Conservation (phyloP, 2,329 filamentous ascomycete species). For the Fonsecaea multimorphosa region DNA sequence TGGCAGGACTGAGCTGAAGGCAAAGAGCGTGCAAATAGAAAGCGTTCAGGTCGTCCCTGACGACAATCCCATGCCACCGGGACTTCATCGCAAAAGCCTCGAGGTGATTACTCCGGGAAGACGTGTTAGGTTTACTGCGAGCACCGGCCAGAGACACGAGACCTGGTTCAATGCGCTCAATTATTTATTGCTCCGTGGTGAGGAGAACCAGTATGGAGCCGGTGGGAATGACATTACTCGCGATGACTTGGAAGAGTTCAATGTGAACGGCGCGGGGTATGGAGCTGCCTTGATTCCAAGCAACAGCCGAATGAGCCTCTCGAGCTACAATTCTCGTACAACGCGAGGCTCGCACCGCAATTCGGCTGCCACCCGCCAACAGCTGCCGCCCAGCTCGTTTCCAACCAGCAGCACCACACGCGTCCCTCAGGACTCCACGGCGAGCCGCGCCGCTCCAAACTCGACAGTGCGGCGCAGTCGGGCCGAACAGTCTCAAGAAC, state of each 20-base stretch:
- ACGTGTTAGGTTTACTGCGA: constrained; percentile 90
- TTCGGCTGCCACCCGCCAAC: constrained; percentile 47
- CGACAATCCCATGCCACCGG: constrained; percentile 93
- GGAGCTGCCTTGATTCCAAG: constrained; percentile 60
- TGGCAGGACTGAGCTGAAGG: constrained; percentile 75
- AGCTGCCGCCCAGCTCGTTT: constrained; percentile 46
- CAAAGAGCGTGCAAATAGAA: constrained; percentile 93
- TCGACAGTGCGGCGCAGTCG: constrained; percentile 40
- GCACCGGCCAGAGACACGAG: constrained; percentile 91
- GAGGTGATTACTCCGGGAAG: constrained; percentile 88
- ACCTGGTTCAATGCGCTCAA: constrained; percentile 98
- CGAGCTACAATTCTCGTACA: constrained; percentile 79
- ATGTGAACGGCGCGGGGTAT: constrained; percentile 75
- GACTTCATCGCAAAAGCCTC: constrained; percentile 91
- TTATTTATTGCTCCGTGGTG: constrained; percentile 82
- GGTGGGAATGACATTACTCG: constrained; percentile 63
- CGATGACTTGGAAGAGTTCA: constrained; percentile 78
- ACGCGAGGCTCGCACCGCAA: constrained; percentile 60
- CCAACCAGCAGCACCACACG: constrained; percentile 45
- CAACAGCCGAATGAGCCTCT: constrained; percentile 62
- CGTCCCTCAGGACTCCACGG: constrained; percentile 43
- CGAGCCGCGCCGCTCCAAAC: constrained; percentile 39
- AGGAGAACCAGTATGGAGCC: constrained; percentile 54
- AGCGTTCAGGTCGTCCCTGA: constrained; percentile 90
- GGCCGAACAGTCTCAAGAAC: constrained; percentile 53